phyloP scores from a whole-genome alignment of 192 early-diverging fungal species.

The Ambispora gerdemannii region DNA sequence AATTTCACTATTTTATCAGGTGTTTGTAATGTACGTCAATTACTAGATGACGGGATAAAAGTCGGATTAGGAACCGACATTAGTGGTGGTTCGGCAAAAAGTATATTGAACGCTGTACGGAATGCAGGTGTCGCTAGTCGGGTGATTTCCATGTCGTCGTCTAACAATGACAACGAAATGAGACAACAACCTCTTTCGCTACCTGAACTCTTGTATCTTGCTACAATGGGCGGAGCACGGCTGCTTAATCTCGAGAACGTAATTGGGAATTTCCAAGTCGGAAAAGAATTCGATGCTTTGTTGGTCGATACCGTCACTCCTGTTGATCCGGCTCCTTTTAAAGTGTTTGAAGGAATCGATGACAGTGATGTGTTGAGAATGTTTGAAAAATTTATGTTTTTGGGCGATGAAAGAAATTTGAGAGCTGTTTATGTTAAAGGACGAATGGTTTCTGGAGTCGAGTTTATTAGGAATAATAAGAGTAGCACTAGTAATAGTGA shows the following conservation, averaged over 20 bases:
- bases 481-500: no score
- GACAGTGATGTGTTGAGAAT: slow-evolving; percentile 48
- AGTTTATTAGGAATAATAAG: no score
- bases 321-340: slow-evolving; percentile 50
- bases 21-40: slow-evolving; percentile 71
- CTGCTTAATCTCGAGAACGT: slow-evolving; percentile 67
- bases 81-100: slow-evolving; percentile 82
- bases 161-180: slow-evolving; percentile 23
- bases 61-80: slow-evolving; percentile 95
- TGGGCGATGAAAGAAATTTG: slow-evolving; percentile 88
- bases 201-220: slow-evolving; percentile 77
- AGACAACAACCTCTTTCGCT: slow-evolving; percentile 51
- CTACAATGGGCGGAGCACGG: slow-evolving; percentile 87
- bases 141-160: slow-evolving; percentile 38
- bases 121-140: slow-evolving; percentile 73
- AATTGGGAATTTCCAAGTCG: slow-evolving; percentile 80
- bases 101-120: slow-evolving; percentile 85
- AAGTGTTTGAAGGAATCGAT: slow-evolving; percentile 58
- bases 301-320: slow-evolving; percentile 54
- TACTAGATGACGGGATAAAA: slow-evolving; percentile 69
- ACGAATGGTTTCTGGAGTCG: slow-evolving; percentile 44
- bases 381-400: slow-evolving; percentile 88
- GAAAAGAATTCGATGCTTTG: slow-evolving; percentile 93
- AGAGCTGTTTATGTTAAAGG: slow-evolving; percentile 79
- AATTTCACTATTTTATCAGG: slow-evolving; percentile 87